Percentiles rank a stretch among this genome's conserved stretches.
Conservation (phyloP, 306 rosid genomes). For the Vachellia pachyceras region DNA sequence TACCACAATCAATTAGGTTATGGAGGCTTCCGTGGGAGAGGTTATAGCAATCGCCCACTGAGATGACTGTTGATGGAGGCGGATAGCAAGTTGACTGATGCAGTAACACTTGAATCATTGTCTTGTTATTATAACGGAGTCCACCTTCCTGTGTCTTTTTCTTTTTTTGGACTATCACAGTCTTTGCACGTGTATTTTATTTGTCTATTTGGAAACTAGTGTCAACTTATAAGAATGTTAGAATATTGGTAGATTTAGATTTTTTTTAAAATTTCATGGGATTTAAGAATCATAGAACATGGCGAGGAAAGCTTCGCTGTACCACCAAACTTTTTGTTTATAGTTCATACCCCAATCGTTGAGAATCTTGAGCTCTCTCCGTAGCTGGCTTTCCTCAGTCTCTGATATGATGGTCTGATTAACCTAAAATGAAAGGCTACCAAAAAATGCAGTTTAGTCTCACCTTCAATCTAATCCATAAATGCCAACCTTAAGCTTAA, state of each 20-base stretch:
- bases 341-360: constrained; percentile 30
- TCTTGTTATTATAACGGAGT: not conserved
- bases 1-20: constrained; percentile 46
- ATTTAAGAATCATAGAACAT: constrained; percentile 31
- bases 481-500: not conserved
- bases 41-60: constrained; percentile 66
- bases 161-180: not conserved
- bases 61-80: constrained; percentile 50
- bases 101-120: constrained; percentile 8
- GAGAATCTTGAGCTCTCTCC: not conserved
- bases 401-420: not conserved
- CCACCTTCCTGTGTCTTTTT: too few relatives aligned
- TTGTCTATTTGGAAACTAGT: constrained; percentile 11
- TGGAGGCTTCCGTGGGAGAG: constrained; percentile 66
- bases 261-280: not conserved
- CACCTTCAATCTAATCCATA: not conserved
- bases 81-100: constrained; percentile 21
- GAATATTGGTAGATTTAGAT: constrained; percentile 34
- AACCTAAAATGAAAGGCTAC: not conserved
- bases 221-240: constrained; percentile 37
- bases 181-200: constrained; percentile 24
- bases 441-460: not conserved
- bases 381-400: not conserved
- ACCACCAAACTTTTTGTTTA: constrained; percentile 30
- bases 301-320: not conserved